Base-by-base conservation (phyloP, 2,329 filamentous ascomycete genomes). In the Penicillium sp. region DNA sequence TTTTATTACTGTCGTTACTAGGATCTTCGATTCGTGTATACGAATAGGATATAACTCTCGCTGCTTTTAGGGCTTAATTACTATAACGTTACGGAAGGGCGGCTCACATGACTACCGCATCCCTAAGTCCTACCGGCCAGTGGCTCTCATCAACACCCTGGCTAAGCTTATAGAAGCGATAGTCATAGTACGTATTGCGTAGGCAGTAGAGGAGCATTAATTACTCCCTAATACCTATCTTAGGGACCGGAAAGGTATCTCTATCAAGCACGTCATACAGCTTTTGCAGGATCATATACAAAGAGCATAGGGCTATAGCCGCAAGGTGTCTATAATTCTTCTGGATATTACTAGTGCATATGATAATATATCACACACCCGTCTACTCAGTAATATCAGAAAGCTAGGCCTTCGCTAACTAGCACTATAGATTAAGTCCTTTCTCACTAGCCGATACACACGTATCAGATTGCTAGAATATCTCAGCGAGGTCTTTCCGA, bases 321-420 rank as follows among this genome's bases (percentile, higher is more conserved):
- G 31, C 0, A 31, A 49, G 1, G 48, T 51, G 1, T 43, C 48
- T 1, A 26, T 61, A 3, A 36, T 62, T 1, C 44, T 61, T 1
- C 47, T 64, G 1, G 58, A 62, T 29, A 46, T 64, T 0, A 44
- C 40, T 0, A 48, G 60, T 1, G 62, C 56, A 4, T 60, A 55
- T 18, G 40, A 61, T 24, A 61, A 61, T 24, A 44, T 59, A 7
- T 57, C 48, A 1, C 52, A 53, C 13, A 9, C 18, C 3, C 47
- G 52, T 0, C 24, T 62, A 7, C 21, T 62, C 2, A 11, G 7
- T 5, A 53, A 56, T 40, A 48, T 55, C 1, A 13, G 1, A 3
- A 1, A 37, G 3, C 19, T 55, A 0, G 23, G 31, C 1, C n/a
- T n/a, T n/a, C n/a, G n/a, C n/a, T n/a, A n/a, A n/a, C n/a, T n/a